Evolutionary conservation across 441 rosid genomes (phyloP).

Genomic region (Pelargonium myrrhifolium): DNA sequence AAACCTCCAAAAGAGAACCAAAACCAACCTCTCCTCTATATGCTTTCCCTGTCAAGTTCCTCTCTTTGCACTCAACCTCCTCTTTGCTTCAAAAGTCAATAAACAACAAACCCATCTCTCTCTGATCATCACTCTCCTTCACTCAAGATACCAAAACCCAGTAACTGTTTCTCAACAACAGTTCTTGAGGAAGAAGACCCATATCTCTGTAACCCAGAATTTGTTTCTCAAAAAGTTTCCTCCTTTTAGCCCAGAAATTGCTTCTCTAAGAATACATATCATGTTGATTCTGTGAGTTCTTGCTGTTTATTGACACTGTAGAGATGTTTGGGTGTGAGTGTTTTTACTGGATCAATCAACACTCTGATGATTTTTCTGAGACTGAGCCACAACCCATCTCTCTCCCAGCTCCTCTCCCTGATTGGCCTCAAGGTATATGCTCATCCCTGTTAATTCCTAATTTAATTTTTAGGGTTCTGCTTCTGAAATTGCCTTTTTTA

Average conservation of each 20-base stretch:
- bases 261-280: not conserved
- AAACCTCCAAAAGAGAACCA: not conserved
- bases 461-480: not conserved
- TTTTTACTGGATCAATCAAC: slow-evolving; percentile 39
- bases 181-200: no score
- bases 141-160: slow-evolving; percentile 5
- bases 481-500: no score
- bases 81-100: not conserved
- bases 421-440: slow-evolving; percentile 51
- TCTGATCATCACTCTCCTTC: slow-evolving; percentile 1
- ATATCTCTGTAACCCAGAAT: not conserved
- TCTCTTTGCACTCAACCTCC: not conserved
- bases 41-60: not conserved
- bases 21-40: not conserved
- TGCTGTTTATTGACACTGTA: slow-evolving; percentile 22
- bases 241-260: not conserved
- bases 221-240: no score
- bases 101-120: not conserved
- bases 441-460: not conserved
- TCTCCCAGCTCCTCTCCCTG: slow-evolving; percentile 53
- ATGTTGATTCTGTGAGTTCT: slow-evolving; percentile 25
- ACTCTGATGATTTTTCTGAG: slow-evolving; percentile 22
- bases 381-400: slow-evolving; percentile 42
- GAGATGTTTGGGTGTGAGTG: slow-evolving; percentile 74
- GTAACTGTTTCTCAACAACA: no score